phyloP scores from a whole-genome alignment of 2,329 filamentous ascomycete species.

The Rutstroemia sp. region DNA sequence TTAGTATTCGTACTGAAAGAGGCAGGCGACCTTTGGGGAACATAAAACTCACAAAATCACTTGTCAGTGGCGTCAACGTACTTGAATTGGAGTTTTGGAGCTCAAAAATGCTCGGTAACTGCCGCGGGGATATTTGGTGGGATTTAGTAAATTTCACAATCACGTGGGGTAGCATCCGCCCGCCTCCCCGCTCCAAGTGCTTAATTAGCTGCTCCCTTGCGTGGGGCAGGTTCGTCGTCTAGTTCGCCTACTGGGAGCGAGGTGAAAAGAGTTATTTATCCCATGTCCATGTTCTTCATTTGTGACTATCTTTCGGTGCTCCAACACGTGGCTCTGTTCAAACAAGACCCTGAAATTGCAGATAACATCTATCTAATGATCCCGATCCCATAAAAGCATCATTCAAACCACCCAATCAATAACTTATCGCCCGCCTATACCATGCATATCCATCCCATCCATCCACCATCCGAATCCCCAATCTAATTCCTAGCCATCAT shows the following conservation, averaged over 20 bases:
- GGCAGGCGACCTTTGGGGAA: too few relatives aligned
- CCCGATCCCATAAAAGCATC: background rate
- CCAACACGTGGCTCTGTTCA: too few relatives aligned
- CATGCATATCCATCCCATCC: background rate
- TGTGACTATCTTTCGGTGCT: too few relatives aligned
- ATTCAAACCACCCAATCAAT: background rate
- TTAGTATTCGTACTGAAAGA: background rate
- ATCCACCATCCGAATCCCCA: background rate
- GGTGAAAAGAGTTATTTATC: too few relatives aligned
- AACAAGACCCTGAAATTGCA: too few relatives aligned
- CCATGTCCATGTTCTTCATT: too few relatives aligned
- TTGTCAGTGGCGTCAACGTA: background rate
- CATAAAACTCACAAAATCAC: background rate
- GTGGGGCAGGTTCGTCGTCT: too few relatives aligned
- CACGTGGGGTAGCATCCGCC: too few relatives aligned
- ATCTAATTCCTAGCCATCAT: background rate
- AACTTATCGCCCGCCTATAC: background rate
- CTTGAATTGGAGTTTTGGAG: background rate
- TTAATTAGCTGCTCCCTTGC: too few relatives aligned
- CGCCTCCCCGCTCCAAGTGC: too few relatives aligned
- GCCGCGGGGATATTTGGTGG: background rate
- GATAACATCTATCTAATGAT: too few relatives aligned
- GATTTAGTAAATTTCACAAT: background rate
- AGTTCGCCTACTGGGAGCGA: too few relatives aligned
- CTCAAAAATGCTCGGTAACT: slow-evolving; percentile 10